These are phyloP conservation scores for Podospora anserina DNA, from an alignment of 495 filamentous ascomycete species.

Conservation along the genomic window DNA sequence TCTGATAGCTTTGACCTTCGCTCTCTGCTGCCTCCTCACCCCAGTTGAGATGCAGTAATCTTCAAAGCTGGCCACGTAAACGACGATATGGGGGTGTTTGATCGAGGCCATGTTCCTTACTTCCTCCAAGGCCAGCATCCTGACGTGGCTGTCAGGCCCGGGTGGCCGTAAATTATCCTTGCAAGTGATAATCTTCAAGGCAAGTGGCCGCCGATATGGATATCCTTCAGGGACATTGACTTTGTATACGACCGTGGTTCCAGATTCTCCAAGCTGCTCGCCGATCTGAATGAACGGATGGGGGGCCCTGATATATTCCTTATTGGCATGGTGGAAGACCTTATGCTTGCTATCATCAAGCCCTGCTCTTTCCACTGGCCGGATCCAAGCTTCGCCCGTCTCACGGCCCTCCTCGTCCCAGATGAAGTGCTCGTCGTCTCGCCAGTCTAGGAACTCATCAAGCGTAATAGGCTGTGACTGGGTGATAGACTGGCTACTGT, in stretches of 20 bases:
- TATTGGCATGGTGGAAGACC: conserved; percentile 32
- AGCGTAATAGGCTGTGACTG: conserved; percentile 24
- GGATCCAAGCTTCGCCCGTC: conserved; percentile 23
- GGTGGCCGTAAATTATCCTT: conserved; percentile 28
- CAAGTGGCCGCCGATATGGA: conserved; percentile 28
- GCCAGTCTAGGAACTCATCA: conserved; percentile 22
- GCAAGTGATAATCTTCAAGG: conserved; percentile 34
- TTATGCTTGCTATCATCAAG: conserved; percentile 33
- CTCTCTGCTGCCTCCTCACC: conserved; percentile 8
- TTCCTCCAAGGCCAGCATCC: conserved; percentile 29
- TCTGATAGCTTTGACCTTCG: conserved; percentile 14
- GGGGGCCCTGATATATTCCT: conserved; percentile 30
- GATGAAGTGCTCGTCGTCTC: conserved; percentile 26
- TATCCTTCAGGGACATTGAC: conserved; percentile 24
- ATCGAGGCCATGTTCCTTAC: conserved; percentile 31
- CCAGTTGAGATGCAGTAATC: conserved; percentile 32
- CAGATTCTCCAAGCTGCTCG: conserved; percentile 29
- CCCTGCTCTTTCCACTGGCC: conserved; percentile 22
- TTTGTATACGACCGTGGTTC: conserved; percentile 33
- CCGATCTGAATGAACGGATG: conserved; percentile 26
- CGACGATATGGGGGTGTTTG: conserved; percentile 34
- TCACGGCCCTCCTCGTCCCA: conserved; percentile 30
- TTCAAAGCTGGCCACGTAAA: conserved; percentile 35
- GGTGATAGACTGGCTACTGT: conserved; percentile 27
- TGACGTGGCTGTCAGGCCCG: conserved; percentile 29